Evolutionary conservation across 441 rosid species (phyloP), one percentile per base, ranked within the genome.

Genomic region (Corymbia citriodora): DNA sequence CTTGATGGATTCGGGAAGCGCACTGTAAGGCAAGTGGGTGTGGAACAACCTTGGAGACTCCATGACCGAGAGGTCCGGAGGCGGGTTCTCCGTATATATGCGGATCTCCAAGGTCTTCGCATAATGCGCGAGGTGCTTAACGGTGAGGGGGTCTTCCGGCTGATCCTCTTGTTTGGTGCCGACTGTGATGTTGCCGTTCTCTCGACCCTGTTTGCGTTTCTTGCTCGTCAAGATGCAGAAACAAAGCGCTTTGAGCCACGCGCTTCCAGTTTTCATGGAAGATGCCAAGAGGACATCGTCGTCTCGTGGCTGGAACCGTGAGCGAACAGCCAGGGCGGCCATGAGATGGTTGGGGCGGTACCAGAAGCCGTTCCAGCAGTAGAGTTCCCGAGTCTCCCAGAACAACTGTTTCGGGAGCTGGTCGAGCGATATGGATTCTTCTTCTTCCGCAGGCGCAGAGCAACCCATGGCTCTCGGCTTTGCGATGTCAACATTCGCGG

Each of bases 191-290:
- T 70, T 10, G 45, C 45, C 13, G 13, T 70, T 70, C 48, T 33
- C 45, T 70, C 5, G 81, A 70, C 81, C 18, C 81, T 19, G 45
- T 68, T 17, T 5, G 40, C 19, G 45, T 33, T 36, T 70, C 45
- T 33, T 33, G 81, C 81, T 33, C 23, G 15, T 33, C 81, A 68
- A 10, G 68, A 85, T 33, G 74, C 61, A 36, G 33, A 54, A 89
- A 21, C 36, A 36, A 19, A 91, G 90, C 21, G 90, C 89, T 53
- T 82, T 90, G n/a, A 90, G 90, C 90, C 91, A 90, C 18, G 90
- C 88, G n/a, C 90, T 90, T 61, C 91, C 90, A 4, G 89, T 54
- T 86, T 91, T 91, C 8, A 85, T 63, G 57, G 54, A 27, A 36
- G 92, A 82, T n/a, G 59, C 88, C 40, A 52, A 86, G 88, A 86